Evolutionary conservation across 306 rosid species (phyloP).

Genomic region (Hippophae gyantsensis): DNA sequence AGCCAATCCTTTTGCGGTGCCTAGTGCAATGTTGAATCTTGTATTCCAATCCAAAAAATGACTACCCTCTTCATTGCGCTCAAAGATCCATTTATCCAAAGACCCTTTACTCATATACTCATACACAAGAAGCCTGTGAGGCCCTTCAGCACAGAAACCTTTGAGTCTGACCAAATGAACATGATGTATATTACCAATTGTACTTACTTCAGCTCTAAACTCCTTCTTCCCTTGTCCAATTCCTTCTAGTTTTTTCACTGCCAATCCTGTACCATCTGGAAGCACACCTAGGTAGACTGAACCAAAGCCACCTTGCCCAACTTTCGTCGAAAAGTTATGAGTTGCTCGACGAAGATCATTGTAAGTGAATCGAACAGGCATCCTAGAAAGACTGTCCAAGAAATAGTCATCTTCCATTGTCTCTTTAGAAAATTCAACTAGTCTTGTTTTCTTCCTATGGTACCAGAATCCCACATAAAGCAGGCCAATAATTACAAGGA

Average conservation of each 20-base stretch:
- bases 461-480: slow-evolving; percentile 24
- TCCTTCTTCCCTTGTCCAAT: slow-evolving; percentile 28
- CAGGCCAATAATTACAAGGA: slow-evolving; percentile 15
- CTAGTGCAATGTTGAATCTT: slow-evolving; percentile 34
- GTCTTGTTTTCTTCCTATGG: slow-evolving; percentile 19
- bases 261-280: slow-evolving; percentile 32
- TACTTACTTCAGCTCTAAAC: slow-evolving; percentile 28
- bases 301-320: slow-evolving; percentile 58
- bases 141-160: slow-evolving; percentile 54
- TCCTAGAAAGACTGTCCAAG: slow-evolving; percentile 32
- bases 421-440: slow-evolving; percentile 22
- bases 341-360: slow-evolving; percentile 37
- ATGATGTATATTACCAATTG: slow-evolving; percentile 29
- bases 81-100: slow-evolving; percentile 58
- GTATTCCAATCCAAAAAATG: slow-evolving; percentile 27
- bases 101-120: slow-evolving; percentile 75
- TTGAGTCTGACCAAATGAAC: slow-evolving; percentile 26
- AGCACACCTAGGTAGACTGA: slow-evolving; percentile 45
- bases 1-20: slow-evolving; percentile 34
- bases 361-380: slow-evolving; percentile 38
- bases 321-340: slow-evolving; percentile 34
- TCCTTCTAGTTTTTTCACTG: slow-evolving; percentile 31
- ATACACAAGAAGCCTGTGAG: slow-evolving; percentile 47
- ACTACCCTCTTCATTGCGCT: slow-evolving; percentile 10
- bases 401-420: slow-evolving; percentile 36